Base-by-base conservation (phyloP, 2,329 filamentous ascomycete species). In the Fusarium sp. region DNA sequence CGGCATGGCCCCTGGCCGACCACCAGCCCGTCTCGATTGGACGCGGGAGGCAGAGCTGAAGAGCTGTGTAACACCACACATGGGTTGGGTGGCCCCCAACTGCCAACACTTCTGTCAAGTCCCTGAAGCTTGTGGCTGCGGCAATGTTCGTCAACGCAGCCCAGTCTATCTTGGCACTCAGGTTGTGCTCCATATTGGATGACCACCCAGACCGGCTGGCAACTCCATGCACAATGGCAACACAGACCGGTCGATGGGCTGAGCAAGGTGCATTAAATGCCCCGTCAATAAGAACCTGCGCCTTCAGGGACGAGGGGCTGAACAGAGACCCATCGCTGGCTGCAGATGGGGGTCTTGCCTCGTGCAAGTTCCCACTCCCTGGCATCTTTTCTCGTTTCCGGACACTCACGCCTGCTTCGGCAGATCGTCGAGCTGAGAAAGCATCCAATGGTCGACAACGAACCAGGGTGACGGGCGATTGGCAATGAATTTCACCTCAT, bases 101-200 rank as follows among this genome's bases (percentile, higher is more conserved):
- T 22, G 38, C 24, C 18, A 61, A 31, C 40, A 34, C 58, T 20
- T 34, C 27, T 45, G 38, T 34, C 38, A 34, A 45, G 47, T 52
- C 38, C 27, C 42, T 31, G 38, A 22, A 13, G 27, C 29, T 34
- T 45, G 38, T 60, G 58, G 58, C 58, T 45, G 35, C 29, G 58
- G 34, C n/a, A 40, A 42, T 61, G 38, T 61, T 61, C 38, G 58
- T 34, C 58, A 45, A 34, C 58, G 29, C 38, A 61, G 31, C 38
- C 58, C 58, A 45, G 18, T 14, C 13, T 31, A 52, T 31, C 58
- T 47, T 45, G 58, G 58, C 20, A 34, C 16, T 42, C 5, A n/a
- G 18, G 20, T 45, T 18, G 54, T 38, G 18, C 35, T 29, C 22
- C 20, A 31, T 27, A 40, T 45, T 24, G 40, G 40, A 45, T 45